Evolutionary conservation across 148 eudicot species (phyloP), one percentile per base, ranked within the genome.

Genomic region (Cornus kousa): DNA sequence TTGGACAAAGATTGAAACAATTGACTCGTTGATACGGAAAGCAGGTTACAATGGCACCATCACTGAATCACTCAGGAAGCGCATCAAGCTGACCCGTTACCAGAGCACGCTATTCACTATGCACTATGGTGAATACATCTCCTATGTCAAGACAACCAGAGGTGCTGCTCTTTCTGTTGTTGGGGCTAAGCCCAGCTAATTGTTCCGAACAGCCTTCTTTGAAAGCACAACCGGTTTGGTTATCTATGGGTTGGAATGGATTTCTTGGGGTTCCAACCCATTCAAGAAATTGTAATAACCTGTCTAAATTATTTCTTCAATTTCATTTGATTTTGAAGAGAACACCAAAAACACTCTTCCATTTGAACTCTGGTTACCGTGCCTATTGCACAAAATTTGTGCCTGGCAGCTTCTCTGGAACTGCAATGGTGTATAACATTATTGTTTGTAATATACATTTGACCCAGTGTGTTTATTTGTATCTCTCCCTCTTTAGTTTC

Each of bases 61-160:
- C 31, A 91, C 90, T 0, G 99, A 90, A 71, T 80, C 93, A 68
- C 76, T 96, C 19, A 80, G 98, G 53, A 87, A 90, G 80, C 80
- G 86, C 74, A 91, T 96, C 57, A 82, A 73, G 7, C 82, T 94
- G 75, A 93, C 98, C 57, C 97, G 98, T 46, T 96, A 96, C 70
- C 94, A 96, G 85, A 96, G 99, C 78, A 90, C 98, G 2, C 72
- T 89, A 82, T 93, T 86, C 37, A 90, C 95, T 46, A 88, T 96
- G 97, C 88, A 80, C 67, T 96, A 84, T 79, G 77, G 83, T 28
- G 99, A 96, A 23, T 96, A 96, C 78, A 78, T 88, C 65, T 75
- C 91, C 50, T 88, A 88, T 80, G 95, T 92, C 81, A 88, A 80
- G 82, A 77, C 85, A 79, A 86, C 84, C 65, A 82, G 99, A 83